phyloP scores from a whole-genome alignment of 345 rosid species.

The Pugionium dolabratum region DNA sequence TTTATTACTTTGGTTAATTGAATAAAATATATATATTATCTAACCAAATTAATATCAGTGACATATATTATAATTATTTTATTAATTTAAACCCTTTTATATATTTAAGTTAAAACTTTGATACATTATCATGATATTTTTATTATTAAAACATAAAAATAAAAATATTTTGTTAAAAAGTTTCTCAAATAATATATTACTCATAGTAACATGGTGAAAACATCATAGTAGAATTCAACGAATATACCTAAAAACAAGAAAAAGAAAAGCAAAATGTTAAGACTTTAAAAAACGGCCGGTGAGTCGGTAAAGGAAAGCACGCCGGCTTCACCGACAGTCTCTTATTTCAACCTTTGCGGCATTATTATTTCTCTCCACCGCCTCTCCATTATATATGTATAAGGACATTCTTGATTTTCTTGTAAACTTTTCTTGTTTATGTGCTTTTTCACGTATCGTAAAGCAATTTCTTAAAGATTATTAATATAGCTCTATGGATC shows the following conservation, averaged over 20 bases:
- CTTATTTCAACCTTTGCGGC: constrained; percentile 36
- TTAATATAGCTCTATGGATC: constrained; percentile 57
- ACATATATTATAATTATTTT: no score
- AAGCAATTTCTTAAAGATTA: constrained; percentile 59
- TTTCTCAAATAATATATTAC: no score
- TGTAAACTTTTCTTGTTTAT: constrained; percentile 4
- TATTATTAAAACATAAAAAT: no score
- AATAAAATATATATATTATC: no score
- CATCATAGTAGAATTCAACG: constrained; percentile 20
- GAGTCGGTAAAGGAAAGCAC: constrained; percentile 15
- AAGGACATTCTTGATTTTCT: constrained; percentile 1
- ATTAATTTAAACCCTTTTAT: no score
- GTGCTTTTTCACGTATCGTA: neutral
- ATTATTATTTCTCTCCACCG: constrained; percentile 14
- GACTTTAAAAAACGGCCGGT: constrained; percentile 29
- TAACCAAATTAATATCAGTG: no score
- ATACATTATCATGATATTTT: no score
- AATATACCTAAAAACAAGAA: constrained; percentile 13
- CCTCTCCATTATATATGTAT: neutral
- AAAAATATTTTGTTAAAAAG: no score
- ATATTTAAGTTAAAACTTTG: no score
- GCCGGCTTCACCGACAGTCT: constrained; percentile 19
- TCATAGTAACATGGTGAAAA: constrained; percentile 2
- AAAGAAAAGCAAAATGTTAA: neutral
- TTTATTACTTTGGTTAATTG: no score